Base-by-base conservation (phyloP, 805 yeast species). In the Jamesozyma spencerorum region DNA sequence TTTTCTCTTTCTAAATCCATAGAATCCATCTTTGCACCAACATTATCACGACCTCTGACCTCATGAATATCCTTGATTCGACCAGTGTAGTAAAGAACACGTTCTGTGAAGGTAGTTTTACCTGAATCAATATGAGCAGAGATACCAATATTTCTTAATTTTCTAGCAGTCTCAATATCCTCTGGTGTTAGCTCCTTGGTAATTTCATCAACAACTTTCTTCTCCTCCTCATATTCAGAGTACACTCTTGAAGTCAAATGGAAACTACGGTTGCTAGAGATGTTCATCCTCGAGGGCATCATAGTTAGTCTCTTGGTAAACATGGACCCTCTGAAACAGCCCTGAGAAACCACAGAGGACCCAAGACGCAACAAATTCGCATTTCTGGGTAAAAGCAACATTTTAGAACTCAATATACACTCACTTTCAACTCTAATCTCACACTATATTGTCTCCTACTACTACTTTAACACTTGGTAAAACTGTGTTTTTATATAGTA, bases 1-100 rank as follows among this genome's bases (percentile, higher is more conserved):
- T 92, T 92, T 65, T 92, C 98, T 62, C 98, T 79, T 67, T 92
- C 98, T 51, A 92, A 72, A 54, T 92, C 98, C 98, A 92, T 92
- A 46, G 88, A 90, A 65, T 92, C 98, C 99, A 92, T 92, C 68
- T 88, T 92, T 42, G 99, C 99, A 46, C 99, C 99, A 43, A 92
- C 97, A 50, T 87, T 81, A 62, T 92, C 98, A 56, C 92, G 78
- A 36, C 98, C 98, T 62, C 98, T 75, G 35, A 85, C 97, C 65
- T 88, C 97, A 58, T 88, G 97, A 55, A 88, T 90, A 22, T 95
- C 94, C 59, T 88, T 85, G 63, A 92, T 92, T 60, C 98, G 77
- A 45, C 98, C 98, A 2, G 98, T 92, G 62, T 92, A 92, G 66
- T 76, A 92, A 53, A 92, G 67, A 26, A 92, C 98, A 62, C 98